Percentiles rank a stretch among this genome's conserved stretches.
Evolutionary conservation across 2,329 filamentous ascomycete species (phyloP).

Genomic region (Fonsecaea pedrosoi): DNA sequence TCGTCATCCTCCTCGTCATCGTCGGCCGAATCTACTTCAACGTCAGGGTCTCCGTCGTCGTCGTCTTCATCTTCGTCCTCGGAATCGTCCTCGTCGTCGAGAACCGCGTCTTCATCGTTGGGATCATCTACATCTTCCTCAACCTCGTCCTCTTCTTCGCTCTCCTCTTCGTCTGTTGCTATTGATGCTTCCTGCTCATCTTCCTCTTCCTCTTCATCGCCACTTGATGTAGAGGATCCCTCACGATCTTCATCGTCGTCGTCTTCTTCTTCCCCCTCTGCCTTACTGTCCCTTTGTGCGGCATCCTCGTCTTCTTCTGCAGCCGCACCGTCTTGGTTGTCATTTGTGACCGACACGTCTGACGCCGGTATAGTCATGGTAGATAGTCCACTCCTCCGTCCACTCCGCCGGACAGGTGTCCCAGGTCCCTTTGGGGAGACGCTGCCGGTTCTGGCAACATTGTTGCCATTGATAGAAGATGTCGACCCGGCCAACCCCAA

Average conservation of each 20-base stretch:
- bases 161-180: slow-evolving; percentile 12
- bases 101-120: slow-evolving; percentile 27
- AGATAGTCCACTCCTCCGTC: slow-evolving; percentile 33
- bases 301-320: slow-evolving; percentile 16
- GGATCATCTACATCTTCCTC: slow-evolving; percentile 25
- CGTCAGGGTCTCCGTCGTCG: slow-evolving; percentile 28
- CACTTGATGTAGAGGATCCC: slow-evolving; percentile 8
- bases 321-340: slow-evolving; percentile 7
- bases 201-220: slow-evolving; percentile 26
- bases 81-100: slow-evolving; percentile 26
- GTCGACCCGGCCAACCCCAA: background rate
- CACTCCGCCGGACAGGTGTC: slow-evolving; percentile 37
- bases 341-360: slow-evolving; percentile 19
- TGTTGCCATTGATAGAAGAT: slow-evolving; percentile 28
- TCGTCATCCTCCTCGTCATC: slow-evolving; percentile 28
- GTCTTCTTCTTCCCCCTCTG: slow-evolving; percentile 22
- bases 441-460: slow-evolving; percentile 17
- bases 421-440: slow-evolving; percentile 24
- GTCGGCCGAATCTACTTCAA: slow-evolving; percentile 15
- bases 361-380: slow-evolving; percentile 25
- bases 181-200: slow-evolving; percentile 20
- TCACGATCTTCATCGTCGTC: slow-evolving; percentile 34
- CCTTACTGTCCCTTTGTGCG: slow-evolving; percentile 29
- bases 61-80: slow-evolving; percentile 25
- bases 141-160: slow-evolving; percentile 19